Conservation (phyloP, 1,284 basidiomycete species). For the Coniophora puteana region DNA sequence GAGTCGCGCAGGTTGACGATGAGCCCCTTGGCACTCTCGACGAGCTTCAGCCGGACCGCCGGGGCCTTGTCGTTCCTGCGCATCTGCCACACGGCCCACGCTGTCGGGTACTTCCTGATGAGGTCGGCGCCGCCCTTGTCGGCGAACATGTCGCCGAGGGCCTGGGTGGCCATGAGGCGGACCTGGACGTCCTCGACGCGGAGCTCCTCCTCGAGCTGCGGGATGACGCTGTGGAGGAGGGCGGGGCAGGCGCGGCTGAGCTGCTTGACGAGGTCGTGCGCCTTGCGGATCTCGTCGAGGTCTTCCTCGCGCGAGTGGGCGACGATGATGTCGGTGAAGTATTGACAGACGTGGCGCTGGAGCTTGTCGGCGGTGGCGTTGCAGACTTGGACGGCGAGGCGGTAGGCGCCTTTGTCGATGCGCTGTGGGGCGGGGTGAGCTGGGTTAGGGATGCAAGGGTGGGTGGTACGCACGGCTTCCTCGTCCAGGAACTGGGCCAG, state of each 20-base stretch:
- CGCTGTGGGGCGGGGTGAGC: conserved; percentile 36
- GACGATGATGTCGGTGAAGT: conserved; percentile 87
- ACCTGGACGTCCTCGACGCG: conserved; percentile 73
- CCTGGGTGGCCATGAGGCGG: conserved; percentile 77
- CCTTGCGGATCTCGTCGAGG: conserved; percentile 61
- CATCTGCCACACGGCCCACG: conserved; percentile 86
- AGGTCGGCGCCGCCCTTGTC: conserved; percentile 73
- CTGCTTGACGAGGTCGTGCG: conserved; percentile 85
- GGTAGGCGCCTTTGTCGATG: conserved; percentile 74
- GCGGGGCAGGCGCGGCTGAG: conserved; percentile 81
- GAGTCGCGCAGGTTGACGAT: conserved; percentile 68
- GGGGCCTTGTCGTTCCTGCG: conserved; percentile 78
- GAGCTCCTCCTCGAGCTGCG: conserved; percentile 90
- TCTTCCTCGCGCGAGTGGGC: conserved; percentile 55
- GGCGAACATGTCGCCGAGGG: conserved; percentile 88
- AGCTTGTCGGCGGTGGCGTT: conserved; percentile 82
- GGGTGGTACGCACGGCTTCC: conserved; percentile 46
- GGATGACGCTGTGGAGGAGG: conserved; percentile 86
- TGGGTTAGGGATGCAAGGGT: not conserved
- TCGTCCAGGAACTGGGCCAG: conserved; percentile 85
- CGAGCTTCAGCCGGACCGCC: conserved; percentile 74
- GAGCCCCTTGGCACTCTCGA: conserved; percentile 67
- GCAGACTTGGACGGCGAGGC: conserved; percentile 88
- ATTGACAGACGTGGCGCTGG: conserved; percentile 86
- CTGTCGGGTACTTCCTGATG: conserved; percentile 74